These are phyloP conservation scores for Sesbania bispinosa DNA, from an alignment of 306 rosid species.

Conservation along the genomic window DNA sequence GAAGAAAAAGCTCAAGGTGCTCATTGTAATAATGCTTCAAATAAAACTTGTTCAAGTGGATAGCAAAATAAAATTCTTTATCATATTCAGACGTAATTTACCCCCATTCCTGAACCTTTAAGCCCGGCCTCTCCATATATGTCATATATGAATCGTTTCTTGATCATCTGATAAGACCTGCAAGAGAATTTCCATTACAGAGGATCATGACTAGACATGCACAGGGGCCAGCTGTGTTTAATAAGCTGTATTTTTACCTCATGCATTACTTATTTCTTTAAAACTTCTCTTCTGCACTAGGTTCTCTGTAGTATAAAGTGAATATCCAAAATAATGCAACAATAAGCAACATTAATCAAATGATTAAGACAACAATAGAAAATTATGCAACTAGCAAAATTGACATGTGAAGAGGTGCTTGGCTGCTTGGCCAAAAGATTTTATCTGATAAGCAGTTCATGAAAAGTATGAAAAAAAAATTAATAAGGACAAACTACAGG, in stretches of 20 bases:
- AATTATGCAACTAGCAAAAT: slow-evolving; percentile 7
- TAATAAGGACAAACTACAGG: not conserved
- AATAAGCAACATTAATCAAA: slow-evolving; percentile 1
- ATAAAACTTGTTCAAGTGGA: no score
- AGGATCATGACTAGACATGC: slow-evolving; percentile 6
- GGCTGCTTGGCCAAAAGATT: not conserved
- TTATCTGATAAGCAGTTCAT: not conserved
- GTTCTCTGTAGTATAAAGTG: slow-evolving; percentile 56
- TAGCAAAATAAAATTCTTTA: not conserved
- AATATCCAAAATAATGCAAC: not conserved
- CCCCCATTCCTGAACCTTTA: slow-evolving; percentile 87
- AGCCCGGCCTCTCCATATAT: slow-evolving; percentile 97
- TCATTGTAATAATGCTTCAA: no score
- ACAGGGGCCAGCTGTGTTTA: slow-evolving; percentile 13
- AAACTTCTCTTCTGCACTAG: slow-evolving; percentile 85
- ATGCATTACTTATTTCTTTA: slow-evolving; percentile 93
- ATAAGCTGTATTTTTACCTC: slow-evolving; percentile 59
- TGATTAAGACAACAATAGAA: not conserved
- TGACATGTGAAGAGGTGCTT: not conserved
- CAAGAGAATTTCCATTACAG: slow-evolving; percentile 23
- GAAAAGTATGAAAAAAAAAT: not conserved
- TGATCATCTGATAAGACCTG: slow-evolving; percentile 98
- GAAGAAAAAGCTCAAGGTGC: no score
- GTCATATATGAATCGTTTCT: slow-evolving; percentile 82
- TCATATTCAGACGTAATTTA: slow-evolving; percentile 41